A percentile compares a stretch with the other conserved stretches of the same genome.
Evolutionary conservation across 164 flowering plant species (phyloP).

Genomic region (Berberis thunbergii): DNA sequence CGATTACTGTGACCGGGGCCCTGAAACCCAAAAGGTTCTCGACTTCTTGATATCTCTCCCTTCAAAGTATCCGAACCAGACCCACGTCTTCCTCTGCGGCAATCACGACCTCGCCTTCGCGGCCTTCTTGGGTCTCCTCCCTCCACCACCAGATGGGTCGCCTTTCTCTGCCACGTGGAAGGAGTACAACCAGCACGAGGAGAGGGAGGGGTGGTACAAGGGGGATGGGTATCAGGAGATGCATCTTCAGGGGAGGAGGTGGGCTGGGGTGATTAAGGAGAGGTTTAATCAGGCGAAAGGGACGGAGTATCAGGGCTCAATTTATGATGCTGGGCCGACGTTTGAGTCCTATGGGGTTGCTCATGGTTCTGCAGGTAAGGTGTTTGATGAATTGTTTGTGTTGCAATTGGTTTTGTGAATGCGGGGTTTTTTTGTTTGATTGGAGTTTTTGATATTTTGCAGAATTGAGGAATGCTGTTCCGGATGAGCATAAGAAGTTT

Average conservation of each 20-base stretch:
- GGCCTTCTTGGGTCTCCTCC: constrained; percentile 61
- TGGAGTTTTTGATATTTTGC: constrained; percentile 1
- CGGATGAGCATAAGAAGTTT: constrained; percentile 85
- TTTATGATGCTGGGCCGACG: constrained; percentile 83
- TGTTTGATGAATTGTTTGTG: background rate
- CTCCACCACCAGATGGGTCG: constrained; percentile 37
- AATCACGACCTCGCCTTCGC: constrained; percentile 92
- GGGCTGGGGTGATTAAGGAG: constrained; percentile 69
- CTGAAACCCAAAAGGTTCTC: constrained; percentile 51
- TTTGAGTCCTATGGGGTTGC: constrained; percentile 81
- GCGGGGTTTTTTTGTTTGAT: background rate
- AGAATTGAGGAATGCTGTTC: constrained; percentile 84
- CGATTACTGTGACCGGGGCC: constrained; percentile 95
- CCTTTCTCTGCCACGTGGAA: constrained; percentile 60
- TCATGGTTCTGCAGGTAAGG: constrained; percentile 86
- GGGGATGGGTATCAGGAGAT: constrained; percentile 70
- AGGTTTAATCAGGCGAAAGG: constrained; percentile 40
- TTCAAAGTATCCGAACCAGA: constrained; percentile 55
- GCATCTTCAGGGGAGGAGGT: constrained; percentile 88
- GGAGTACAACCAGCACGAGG: constrained; percentile 57
- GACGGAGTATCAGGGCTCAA: constrained; percentile 60
- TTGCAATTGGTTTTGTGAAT: background rate
- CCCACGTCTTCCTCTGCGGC: constrained; percentile 37
- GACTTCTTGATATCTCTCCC: constrained; percentile 66
- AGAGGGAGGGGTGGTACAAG: constrained; percentile 85